These are phyloP conservation scores for Fusarium devonianum DNA, from an alignment of 2,329 filamentous ascomycete genomes.

Conservation along the genomic window DNA sequence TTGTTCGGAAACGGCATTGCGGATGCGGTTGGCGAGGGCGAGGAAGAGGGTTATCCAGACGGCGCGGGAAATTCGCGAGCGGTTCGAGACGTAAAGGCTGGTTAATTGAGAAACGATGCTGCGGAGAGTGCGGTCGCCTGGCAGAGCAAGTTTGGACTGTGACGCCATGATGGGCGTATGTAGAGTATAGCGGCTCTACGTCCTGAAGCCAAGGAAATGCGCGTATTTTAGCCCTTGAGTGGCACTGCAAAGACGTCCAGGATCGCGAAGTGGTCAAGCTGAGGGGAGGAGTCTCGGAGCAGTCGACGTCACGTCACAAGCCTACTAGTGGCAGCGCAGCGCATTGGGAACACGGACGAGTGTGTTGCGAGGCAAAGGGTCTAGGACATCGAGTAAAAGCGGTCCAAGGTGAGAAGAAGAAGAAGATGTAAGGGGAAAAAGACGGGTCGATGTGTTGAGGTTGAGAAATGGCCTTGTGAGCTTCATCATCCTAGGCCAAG, in stretches of 20 bases:
- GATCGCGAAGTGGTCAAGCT: slow-evolving; percentile 8
- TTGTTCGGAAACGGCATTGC: slow-evolving; percentile 90
- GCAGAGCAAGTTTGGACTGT: slow-evolving; percentile 74
- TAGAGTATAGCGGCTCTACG: slow-evolving; percentile 9
- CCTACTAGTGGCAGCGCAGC: slow-evolving; percentile 15
- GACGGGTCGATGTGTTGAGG: neutral
- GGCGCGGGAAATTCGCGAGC: slow-evolving; percentile 80
- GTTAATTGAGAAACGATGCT: slow-evolving; percentile 72
- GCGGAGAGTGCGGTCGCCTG: slow-evolving; percentile 69
- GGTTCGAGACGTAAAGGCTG: slow-evolving; percentile 77
- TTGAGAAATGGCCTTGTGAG: slow-evolving; percentile 20
- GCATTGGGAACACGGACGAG: slow-evolving; percentile 18
- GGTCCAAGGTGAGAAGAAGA: too few relatives aligned
- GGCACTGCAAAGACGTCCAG: neutral
- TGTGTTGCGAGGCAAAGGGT: neutral
- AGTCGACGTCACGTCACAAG: slow-evolving; percentile 39
- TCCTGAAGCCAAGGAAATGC: neutral
- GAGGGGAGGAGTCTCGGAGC: slow-evolving; percentile 12
- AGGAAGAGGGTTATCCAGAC: slow-evolving; percentile 85
- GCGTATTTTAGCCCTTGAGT: neutral
- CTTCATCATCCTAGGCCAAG: too few relatives aligned
- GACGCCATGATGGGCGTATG: slow-evolving; percentile 65
- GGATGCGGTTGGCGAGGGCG: slow-evolving; percentile 84
- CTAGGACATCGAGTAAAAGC: neutral
- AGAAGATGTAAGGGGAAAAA: too few relatives aligned